Conservation (phyloP, 1,284 basidiomycete genomes). For the Pholiota adiposa region DNA sequence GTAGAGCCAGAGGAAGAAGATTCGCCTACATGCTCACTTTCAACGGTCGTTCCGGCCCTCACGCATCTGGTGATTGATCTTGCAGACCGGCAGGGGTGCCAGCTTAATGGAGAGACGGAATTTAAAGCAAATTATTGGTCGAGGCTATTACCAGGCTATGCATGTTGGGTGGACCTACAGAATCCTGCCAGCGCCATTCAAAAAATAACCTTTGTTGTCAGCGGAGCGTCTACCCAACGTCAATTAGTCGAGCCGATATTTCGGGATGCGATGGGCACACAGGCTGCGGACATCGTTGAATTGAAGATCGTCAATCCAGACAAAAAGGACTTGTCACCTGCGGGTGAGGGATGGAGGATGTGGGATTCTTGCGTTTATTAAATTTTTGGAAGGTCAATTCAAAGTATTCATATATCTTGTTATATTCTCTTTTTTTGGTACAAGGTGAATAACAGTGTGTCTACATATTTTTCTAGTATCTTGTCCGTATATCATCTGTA, state of each 20-base stretch:
- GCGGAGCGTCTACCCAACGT: too few species aligned
- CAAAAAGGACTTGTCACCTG: not conserved
- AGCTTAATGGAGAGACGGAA: not conserved
- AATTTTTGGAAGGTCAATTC: too few species aligned
- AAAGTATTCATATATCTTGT: too few species aligned
- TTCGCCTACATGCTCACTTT: too few species aligned
- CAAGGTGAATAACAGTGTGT: too few species aligned
- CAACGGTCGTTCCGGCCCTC: not conserved
- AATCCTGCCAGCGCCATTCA: not conserved
- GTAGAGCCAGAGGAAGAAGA: not conserved
- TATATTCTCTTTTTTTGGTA: too few species aligned
- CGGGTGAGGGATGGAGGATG: not conserved
- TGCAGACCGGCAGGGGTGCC: not conserved
- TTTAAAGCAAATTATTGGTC: not conserved
- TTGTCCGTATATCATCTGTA: too few species aligned
- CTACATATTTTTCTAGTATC: too few species aligned
- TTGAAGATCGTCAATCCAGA: not conserved
- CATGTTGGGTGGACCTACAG: not conserved
- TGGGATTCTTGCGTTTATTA: not conserved
- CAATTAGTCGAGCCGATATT: too few species aligned
- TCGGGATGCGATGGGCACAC: not conserved
- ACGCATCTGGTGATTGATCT: not conserved
- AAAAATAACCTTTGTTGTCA: not conserved
- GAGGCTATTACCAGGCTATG: not conserved
- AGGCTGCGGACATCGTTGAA: not conserved